phyloP scores from a whole-genome alignment of 2,329 filamentous ascomycete genomes.

The Clonostachys rosea region DNA sequence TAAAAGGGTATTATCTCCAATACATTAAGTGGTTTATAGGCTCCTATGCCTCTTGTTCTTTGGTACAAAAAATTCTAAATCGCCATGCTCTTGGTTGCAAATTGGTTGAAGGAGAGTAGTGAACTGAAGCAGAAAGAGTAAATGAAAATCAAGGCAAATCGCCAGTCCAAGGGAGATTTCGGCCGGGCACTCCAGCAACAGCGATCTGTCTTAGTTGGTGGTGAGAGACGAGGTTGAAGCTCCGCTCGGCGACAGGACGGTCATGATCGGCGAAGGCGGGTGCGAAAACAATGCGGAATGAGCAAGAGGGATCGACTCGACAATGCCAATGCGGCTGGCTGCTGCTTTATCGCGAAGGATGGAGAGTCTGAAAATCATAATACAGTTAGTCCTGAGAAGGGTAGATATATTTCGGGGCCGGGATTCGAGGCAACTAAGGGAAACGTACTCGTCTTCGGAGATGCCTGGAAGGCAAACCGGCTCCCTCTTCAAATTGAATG shows the following conservation, averaged over 20 bases:
- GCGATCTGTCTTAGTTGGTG: no score
- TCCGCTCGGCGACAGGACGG: neutral
- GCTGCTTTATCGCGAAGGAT: conserved; percentile 48
- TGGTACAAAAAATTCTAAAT: no score
- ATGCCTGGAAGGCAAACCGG: conserved; percentile 48
- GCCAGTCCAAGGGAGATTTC: no score
- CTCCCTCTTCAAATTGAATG: conserved; percentile 54
- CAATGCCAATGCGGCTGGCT: conserved; percentile 41
- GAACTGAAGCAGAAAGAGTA: no score
- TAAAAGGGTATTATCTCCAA: no score
- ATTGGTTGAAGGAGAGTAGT: no score
- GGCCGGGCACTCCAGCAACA: no score
- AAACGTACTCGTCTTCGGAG: conserved; percentile 53
- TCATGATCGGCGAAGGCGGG: neutral
- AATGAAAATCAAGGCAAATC: no score
- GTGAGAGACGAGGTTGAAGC: no score
- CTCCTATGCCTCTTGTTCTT: no score
- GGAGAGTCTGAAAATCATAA: conserved; percentile 27
- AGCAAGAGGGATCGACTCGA: conserved; percentile 19
- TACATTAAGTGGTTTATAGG: no score
- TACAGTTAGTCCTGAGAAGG: neutral
- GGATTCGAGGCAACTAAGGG: neutral
- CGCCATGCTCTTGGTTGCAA: no score
- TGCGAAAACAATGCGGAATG: conserved; percentile 6
- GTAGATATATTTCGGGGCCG: conserved; percentile 1